These are phyloP conservation scores for Leavenworthia alabamica DNA, from an alignment of 345 rosid species.

Conservation along the genomic window DNA sequence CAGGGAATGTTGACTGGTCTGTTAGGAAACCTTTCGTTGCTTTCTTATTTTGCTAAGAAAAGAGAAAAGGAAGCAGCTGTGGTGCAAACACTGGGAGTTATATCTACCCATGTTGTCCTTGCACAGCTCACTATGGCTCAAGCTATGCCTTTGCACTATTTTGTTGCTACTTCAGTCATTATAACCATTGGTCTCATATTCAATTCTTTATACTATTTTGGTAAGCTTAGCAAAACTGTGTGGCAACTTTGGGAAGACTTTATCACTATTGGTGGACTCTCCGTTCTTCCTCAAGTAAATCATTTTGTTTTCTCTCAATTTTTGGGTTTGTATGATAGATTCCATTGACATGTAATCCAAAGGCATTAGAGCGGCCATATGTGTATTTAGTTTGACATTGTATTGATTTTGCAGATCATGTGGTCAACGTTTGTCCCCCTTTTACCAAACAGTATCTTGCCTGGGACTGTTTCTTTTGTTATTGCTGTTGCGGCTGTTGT, in stretches of 20 bases:
- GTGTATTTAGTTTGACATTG: neutral
- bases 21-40: conserved; percentile 78
- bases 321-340: neutral
- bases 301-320: conserved; percentile 1
- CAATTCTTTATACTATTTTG: conserved; percentile 50
- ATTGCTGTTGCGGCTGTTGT: conserved; percentile 58
- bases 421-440: conserved; percentile 91
- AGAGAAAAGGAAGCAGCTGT: conserved; percentile 65
- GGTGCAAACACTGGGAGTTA: conserved; percentile 78
- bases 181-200: conserved; percentile 54
- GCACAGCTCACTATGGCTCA: conserved; percentile 76
- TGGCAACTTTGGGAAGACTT: conserved; percentile 89
- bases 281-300: conserved; percentile 74
- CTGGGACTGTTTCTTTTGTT: conserved; percentile 53
- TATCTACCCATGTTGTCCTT: conserved; percentile 50
- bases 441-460: conserved; percentile 61
- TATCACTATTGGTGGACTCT: conserved; percentile 65
- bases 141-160: conserved; percentile 71
- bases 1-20: conserved; percentile 91
- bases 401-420: conserved; percentile 51
- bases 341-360: neutral
- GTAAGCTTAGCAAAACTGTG: conserved; percentile 38
- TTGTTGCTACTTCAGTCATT: conserved; percentile 46
- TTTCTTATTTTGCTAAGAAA: conserved; percentile 79
- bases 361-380: neutral